Percentiles rank a stretch among this genome's conserved stretches.
Evolutionary conservation across 225 moss, liverwort and hornwort species (phyloP).

Genomic region (Pseudoscleropodium purum): DNA sequence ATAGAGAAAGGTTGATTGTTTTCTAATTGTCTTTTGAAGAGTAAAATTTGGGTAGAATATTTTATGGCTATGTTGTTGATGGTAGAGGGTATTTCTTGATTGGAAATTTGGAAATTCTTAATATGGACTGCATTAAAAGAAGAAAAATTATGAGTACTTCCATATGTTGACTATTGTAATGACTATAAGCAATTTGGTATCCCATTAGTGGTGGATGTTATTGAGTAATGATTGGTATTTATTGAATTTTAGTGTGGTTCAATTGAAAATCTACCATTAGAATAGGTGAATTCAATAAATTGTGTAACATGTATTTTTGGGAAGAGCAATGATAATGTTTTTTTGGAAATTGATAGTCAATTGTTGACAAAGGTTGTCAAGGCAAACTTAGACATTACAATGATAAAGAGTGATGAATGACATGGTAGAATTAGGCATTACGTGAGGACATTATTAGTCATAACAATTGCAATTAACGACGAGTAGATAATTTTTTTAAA

Average conservation of each 20-base stretch:
- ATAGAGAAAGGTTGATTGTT: background rate
- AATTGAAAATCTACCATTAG: background rate
- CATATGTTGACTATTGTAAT: background rate
- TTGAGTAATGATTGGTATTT: background rate
- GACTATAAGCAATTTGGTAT: background rate
- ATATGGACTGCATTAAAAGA: background rate
- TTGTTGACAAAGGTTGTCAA: fast-evolving
- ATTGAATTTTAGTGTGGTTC: background rate
- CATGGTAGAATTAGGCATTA: background rate
- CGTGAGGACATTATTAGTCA: background rate
- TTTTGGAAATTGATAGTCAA: fast-evolving
- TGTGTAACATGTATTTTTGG: background rate
- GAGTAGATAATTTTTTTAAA: background rate
- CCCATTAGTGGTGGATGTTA: fast-evolving
- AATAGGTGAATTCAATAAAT: background rate
- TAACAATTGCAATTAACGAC: background rate
- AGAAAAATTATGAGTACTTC: background rate
- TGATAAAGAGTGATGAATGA: fast-evolving
- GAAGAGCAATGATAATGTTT: fast-evolving
- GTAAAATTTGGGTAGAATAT: background rate
- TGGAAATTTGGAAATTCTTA: fast-evolving
- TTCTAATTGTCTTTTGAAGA: background rate
- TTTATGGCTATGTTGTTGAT: background rate
- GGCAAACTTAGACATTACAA: background rate
- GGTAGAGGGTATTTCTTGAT: background rate